phyloP scores from a whole-genome alignment of 441 rosid species.

The Populus hybrid region DNA sequence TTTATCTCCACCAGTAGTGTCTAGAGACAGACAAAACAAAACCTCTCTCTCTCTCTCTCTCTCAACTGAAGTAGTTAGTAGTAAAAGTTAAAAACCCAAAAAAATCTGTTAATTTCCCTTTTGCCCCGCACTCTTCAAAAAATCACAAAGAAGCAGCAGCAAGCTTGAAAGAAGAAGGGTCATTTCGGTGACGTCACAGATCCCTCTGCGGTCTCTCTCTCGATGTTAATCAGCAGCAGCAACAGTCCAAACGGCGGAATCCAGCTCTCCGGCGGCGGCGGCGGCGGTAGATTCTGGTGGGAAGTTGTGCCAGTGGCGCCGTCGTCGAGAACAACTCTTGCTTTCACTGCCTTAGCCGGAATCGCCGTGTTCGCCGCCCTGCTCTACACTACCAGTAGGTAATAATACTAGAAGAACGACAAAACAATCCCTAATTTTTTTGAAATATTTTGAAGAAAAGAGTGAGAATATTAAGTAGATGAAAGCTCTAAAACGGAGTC shows the following conservation, averaged over 20 bases:
- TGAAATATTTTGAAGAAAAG: background rate
- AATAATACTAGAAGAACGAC: background rate
- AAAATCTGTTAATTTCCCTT: background rate
- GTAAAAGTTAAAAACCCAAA: background rate
- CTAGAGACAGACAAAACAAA: background rate
- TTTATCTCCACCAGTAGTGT: background rate
- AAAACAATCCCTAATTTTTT: background rate
- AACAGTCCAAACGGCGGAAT: slow-evolving; percentile 16
- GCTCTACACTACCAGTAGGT: slow-evolving; percentile 39
- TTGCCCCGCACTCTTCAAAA: background rate
- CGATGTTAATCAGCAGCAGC: slow-evolving; percentile 27
- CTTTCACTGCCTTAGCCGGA: slow-evolving; percentile 42
- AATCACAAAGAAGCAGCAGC: background rate
- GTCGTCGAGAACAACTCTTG: slow-evolving; percentile 22
- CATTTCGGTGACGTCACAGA: slow-evolving; percentile 6
- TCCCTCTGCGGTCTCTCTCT: background rate
- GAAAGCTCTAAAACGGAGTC: slow-evolving; percentile 91
- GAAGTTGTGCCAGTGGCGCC: slow-evolving; percentile 17
- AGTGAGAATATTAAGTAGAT: slow-evolving; percentile 35
- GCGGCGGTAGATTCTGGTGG: slow-evolving; percentile 36
- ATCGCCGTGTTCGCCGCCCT: slow-evolving; percentile 33
- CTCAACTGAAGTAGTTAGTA: background rate
- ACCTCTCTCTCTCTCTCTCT: background rate
- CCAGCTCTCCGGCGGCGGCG: slow-evolving; percentile 26
- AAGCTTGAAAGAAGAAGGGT: background rate